Conservation (phyloP, 2,329 filamentous ascomycete genomes). For the Aspergillus tubingensis region DNA sequence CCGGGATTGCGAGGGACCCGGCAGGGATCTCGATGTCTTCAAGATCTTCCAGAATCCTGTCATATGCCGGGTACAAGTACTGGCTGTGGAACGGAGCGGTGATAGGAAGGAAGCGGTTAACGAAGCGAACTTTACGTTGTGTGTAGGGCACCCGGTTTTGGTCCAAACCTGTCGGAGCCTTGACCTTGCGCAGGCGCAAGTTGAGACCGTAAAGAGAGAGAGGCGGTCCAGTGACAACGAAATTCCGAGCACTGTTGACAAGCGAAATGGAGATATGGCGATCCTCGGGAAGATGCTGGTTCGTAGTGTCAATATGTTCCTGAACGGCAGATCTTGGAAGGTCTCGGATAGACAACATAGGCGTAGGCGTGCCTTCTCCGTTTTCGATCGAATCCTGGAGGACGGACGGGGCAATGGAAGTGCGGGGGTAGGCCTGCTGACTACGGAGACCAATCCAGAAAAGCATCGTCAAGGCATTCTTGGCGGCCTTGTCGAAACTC, state of each 20-base stretch:
- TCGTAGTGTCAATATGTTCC: slow-evolving; percentile 94
- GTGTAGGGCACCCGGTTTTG: slow-evolving; percentile 94
- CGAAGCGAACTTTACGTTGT: slow-evolving; percentile 93
- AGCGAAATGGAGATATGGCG: slow-evolving; percentile 94
- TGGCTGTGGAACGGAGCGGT: slow-evolving; percentile 98
- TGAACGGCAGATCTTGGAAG: slow-evolving; percentile 85
- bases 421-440: slow-evolving; percentile 95
- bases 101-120: slow-evolving; percentile 95
- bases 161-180: slow-evolving; percentile 94
- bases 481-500: slow-evolving; percentile 77
- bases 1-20: slow-evolving; percentile 74
- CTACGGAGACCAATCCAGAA: slow-evolving; percentile 99
- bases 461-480: slow-evolving; percentile 81
- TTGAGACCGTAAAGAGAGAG: slow-evolving; percentile 97
- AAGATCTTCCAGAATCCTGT: slow-evolving; percentile 82
- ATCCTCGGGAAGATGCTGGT: slow-evolving; percentile 90
- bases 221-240: slow-evolving; percentile 94
- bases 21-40: slow-evolving; percentile 77
- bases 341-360: slow-evolving; percentile 97
- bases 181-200: slow-evolving; percentile 90
- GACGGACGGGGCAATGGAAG: slow-evolving; percentile 85
- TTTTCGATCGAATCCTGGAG: slow-evolving; percentile 91
- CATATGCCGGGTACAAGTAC: slow-evolving; percentile 80
- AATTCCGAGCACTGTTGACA: slow-evolving; percentile 93
- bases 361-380: slow-evolving; percentile 92